A percentile compares a stretch with the other conserved stretches of the same genome.
phyloP scores from a whole-genome alignment of 1,139 yeast genomes.

The Nakaseomyces kungkrabaensis region DNA sequence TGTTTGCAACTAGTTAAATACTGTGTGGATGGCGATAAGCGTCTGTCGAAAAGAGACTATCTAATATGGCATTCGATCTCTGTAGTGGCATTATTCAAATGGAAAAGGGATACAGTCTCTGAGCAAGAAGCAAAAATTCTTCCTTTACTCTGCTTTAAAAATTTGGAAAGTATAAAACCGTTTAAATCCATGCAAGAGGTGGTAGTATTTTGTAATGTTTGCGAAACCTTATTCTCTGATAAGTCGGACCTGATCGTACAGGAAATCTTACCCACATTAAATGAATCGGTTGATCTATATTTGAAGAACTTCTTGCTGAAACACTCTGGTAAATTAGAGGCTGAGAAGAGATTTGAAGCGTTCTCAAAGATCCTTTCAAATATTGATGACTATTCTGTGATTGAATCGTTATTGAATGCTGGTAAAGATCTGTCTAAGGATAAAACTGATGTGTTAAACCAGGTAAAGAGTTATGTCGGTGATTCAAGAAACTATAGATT shows the following conservation, averaged over 20 bases:
- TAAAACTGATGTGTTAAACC: constrained; percentile 11
- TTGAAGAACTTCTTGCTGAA: constrained; percentile 25
- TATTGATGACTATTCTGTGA: constrained; percentile 25
- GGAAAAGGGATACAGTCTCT: constrained; percentile 11
- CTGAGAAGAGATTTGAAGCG: constrained; percentile 10
- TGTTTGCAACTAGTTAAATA: constrained; percentile 20
- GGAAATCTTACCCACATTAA: constrained; percentile 17
- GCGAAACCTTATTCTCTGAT: constrained; percentile 19
- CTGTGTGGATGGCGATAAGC: constrained; percentile 4
- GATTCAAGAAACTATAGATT: constrained; percentile 25
- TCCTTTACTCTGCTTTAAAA: constrained; percentile 20
- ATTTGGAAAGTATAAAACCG: constrained; percentile 18
- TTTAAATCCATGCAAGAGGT: constrained; percentile 24
- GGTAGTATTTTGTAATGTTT: constrained; percentile 23
- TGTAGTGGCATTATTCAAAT: constrained; percentile 18
- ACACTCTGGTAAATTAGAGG: constrained; percentile 11
- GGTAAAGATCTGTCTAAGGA: constrained; percentile 13
- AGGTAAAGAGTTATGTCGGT: constrained; percentile 12
- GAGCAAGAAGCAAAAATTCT: constrained; percentile 17
- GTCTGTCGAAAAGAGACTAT: constrained; percentile 13
- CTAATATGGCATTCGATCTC: constrained; percentile 26
- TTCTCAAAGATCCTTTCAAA: constrained; percentile 15
- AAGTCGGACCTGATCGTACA: constrained; percentile 18
- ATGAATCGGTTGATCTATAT: constrained; percentile 22
- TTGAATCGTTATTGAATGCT: constrained; percentile 17